Percentiles rank a stretch among this genome's conserved stretches.
phyloP scores from a whole-genome alignment of 164 flowering plant genomes.

The Litsea cubeba region DNA sequence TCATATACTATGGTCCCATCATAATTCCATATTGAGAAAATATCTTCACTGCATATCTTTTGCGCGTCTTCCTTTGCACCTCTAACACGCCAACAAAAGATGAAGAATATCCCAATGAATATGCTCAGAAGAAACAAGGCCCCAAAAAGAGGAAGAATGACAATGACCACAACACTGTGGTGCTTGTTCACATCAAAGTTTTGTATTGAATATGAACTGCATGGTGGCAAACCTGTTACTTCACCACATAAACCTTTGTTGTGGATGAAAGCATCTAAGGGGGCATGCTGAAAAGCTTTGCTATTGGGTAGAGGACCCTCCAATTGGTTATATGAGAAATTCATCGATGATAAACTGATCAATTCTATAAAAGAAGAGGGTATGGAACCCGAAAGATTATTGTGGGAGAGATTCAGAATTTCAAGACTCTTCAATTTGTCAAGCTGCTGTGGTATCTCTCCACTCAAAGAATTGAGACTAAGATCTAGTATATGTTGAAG shows the following conservation, averaged over 20 bases:
- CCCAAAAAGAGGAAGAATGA: background rate
- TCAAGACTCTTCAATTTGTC: slow-evolving; percentile 22
- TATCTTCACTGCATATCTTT: background rate
- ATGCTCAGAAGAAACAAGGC: background rate
- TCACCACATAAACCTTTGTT: slow-evolving; percentile 8
- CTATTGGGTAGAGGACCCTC: slow-evolving; percentile 3
- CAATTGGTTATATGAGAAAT: slow-evolving; percentile 5
- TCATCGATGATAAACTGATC: background rate
- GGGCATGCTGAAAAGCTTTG: background rate
- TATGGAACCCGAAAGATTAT: background rate
- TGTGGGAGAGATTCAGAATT: slow-evolving; percentile 8
- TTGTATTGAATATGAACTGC: background rate
- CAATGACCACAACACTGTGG: background rate
- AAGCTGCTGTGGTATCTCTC: slow-evolving; percentile 39
- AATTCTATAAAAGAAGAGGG: background rate
- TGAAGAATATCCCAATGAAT: background rate
- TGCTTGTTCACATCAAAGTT: background rate
- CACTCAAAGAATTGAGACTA: slow-evolving; percentile 48
- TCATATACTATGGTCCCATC: slow-evolving; percentile 44
- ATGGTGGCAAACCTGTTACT: background rate
- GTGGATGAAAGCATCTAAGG: background rate
- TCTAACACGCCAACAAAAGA: background rate
- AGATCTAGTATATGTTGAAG: slow-evolving; percentile 42
- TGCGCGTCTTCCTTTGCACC: background rate
- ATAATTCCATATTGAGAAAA: slow-evolving; percentile 38